phyloP scores from a whole-genome alignment of 345 rosid species.

The Microthlaspi erraticum region DNA sequence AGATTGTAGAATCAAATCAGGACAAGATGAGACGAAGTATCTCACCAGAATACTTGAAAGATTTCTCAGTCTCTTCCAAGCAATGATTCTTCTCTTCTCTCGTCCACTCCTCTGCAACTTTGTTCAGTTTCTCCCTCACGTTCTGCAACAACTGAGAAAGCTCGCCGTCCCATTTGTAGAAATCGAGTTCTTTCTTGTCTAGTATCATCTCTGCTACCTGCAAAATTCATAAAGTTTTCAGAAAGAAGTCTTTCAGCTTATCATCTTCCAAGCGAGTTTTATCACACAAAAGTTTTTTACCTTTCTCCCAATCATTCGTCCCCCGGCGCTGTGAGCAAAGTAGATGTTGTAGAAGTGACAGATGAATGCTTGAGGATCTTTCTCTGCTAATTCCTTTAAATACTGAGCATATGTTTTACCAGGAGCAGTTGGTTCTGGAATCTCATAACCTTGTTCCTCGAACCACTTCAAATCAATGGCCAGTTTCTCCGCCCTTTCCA shows the following conservation, averaged over 20 bases:
- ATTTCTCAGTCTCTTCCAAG: constrained; percentile 93
- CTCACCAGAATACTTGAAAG: constrained; percentile 88
- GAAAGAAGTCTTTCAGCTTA: neutral
- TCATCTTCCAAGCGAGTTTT: neutral
- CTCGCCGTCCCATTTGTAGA: constrained; percentile 93
- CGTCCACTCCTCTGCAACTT: constrained; percentile 84
- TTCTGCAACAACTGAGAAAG: constrained; percentile 76
- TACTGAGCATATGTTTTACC: constrained; percentile 64
- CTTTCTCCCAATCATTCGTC: constrained; percentile 96
- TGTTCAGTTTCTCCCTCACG: constrained; percentile 79
- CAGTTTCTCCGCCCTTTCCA: constrained; percentile 76
- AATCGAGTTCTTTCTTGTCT: constrained; percentile 66
- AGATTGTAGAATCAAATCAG: constrained; percentile 37
- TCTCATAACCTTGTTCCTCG: constrained; percentile 78
- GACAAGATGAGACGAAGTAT: constrained; percentile 85
- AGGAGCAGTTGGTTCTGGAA: constrained; percentile 83
- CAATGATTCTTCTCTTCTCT: constrained; percentile 90
- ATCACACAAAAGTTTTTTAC: constrained; percentile 54
- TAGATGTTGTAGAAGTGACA: constrained; percentile 97
- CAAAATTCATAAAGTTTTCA: constrained; percentile 20
- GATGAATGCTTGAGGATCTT: constrained; percentile 93
- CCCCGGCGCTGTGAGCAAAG: constrained; percentile 96
- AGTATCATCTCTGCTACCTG: constrained; percentile 81
- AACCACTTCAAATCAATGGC: constrained; percentile 89
- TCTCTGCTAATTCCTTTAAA: constrained; percentile 73